Conservation (phyloP, 306 rosid species). For the Cucurbita argyrosperma region DNA sequence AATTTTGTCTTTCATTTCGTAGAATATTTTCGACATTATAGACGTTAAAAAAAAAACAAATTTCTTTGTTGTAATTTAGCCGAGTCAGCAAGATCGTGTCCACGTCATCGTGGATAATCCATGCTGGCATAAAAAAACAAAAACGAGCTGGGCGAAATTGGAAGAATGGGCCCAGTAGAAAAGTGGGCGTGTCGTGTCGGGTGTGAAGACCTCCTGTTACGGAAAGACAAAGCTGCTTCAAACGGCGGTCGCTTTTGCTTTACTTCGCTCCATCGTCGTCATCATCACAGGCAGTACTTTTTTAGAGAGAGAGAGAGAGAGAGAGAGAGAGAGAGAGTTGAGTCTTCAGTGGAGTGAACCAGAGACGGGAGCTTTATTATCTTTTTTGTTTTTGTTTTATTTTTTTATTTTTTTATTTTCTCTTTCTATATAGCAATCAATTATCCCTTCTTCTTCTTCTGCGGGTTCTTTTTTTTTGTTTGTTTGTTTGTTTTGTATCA, state of each 20-base stretch:
- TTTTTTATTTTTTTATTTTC: background rate
- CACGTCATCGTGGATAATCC: background rate
- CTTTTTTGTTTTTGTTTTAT: background rate
- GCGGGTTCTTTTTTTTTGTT: too few relatives aligned
- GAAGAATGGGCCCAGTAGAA: constrained; percentile 17
- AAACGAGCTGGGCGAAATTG: background rate
- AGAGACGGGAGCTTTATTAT: background rate
- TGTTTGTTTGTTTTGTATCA: background rate
- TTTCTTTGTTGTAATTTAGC: too few relatives aligned
- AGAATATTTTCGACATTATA: too few relatives aligned
- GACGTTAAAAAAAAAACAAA: too few relatives aligned
- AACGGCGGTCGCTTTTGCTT: constrained; percentile 61
- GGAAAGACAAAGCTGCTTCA: constrained; percentile 33
- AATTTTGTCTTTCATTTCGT: too few relatives aligned
- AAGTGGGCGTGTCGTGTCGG: constrained; percentile 53
- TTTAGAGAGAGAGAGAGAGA: too few relatives aligned
- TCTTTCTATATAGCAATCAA: background rate
- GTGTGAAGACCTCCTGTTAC: constrained; percentile 22
- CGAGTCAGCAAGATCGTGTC: background rate
- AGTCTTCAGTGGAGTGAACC: background rate
- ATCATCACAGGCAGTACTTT: background rate
- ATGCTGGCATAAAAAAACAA: background rate
- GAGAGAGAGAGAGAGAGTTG: too few relatives aligned
- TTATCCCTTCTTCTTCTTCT: background rate
- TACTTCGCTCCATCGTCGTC: constrained; percentile 10